Percentiles rank a stretch among this genome's conserved stretches.
phyloP scores from a whole-genome alignment of 257 asterid species.

The Nicotiana tabacum region DNA sequence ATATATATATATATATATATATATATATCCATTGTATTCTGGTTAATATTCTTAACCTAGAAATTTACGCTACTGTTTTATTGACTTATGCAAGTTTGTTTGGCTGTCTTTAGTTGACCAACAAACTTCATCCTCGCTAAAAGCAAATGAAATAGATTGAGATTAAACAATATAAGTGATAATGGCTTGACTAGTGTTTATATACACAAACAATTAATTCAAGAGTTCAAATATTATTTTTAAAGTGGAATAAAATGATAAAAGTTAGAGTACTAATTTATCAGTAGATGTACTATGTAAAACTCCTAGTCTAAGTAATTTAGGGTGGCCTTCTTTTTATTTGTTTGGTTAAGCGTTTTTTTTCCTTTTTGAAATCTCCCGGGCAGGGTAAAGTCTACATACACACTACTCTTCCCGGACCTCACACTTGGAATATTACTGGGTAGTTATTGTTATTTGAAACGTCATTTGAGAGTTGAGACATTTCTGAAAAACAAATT shows the following conservation, averaged over 20 bases:
- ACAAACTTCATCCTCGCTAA: neutral
- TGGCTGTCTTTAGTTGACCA: slow-evolving; percentile 5
- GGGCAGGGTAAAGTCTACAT: too few relatives aligned
- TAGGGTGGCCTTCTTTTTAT: neutral
- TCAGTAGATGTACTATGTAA: neutral
- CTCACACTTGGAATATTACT: too few relatives aligned
- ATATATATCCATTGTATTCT: neutral
- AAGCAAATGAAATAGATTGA: neutral
- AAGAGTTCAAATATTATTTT: neutral
- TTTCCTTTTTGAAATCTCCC: too few relatives aligned
- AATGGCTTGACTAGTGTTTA: neutral
- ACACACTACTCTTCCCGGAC: too few relatives aligned
- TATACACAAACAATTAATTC: too few relatives aligned
- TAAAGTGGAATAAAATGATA: neutral
- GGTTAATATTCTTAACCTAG: neutral
- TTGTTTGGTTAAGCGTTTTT: neutral
- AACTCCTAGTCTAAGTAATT: neutral
- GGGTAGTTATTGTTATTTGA: too few relatives aligned
- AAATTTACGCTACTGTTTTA: neutral
- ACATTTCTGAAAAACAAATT: neutral
- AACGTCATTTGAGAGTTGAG: neutral
- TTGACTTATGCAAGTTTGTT: neutral
- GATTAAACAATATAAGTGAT: neutral
- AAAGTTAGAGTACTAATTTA: neutral
- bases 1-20: too few relatives aligned